Evolutionary conservation across 192 early-diverging fungal genomes (phyloP), one percentile per base, ranked within the genome.

Genomic region (Rhizophlyctis rosea): DNA sequence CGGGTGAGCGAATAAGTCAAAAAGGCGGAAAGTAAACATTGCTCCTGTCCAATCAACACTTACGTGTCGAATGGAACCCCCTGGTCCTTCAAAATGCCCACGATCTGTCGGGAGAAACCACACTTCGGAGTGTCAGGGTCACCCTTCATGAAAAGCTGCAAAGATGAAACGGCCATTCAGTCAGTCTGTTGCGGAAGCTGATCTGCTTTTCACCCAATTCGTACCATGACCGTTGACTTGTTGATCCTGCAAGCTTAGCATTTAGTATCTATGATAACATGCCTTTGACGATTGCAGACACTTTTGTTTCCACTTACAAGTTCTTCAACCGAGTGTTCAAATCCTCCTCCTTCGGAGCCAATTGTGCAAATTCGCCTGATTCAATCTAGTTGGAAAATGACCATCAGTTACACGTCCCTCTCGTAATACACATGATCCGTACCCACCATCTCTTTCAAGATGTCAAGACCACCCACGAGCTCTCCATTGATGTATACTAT

Each of bases 121-220:
- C 95, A 98, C 25, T 87, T 77, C 21, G 95, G 95, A 51, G 84
- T 82, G 5, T 79, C 77, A 7, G 95, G 92, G 28, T 86, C 87
- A 33, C 95, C 95, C 70, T 98, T 98, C 75, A 98, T 96, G 74
- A 96, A 96, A 21, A 93, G 76, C 91, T 72, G 23, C 0, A 28
- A 1, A 52, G 7, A 52, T 25, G 57, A 44, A 54, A 3, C 14
- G 48, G 32, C n/a, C n/a, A n/a, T n/a, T n/a, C n/a, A n/a, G n/a
- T n/a, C n/a, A n/a, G n/a, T n/a, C n/a, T n/a, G n/a, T n/a, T n/a
- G n/a, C n/a, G n/a, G n/a, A n/a, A n/a, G n/a, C n/a, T n/a, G n/a
- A n/a, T n/a, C n/a, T n/a, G n/a, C n/a, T n/a, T n/a, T n/a, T n/a
- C n/a, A n/a, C 0, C 9, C 47, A 1, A 4, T n/a, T 33, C 55